Base-by-base conservation (phyloP, 177 flowering plant species). In the Tripterygium wilfordii region DNA sequence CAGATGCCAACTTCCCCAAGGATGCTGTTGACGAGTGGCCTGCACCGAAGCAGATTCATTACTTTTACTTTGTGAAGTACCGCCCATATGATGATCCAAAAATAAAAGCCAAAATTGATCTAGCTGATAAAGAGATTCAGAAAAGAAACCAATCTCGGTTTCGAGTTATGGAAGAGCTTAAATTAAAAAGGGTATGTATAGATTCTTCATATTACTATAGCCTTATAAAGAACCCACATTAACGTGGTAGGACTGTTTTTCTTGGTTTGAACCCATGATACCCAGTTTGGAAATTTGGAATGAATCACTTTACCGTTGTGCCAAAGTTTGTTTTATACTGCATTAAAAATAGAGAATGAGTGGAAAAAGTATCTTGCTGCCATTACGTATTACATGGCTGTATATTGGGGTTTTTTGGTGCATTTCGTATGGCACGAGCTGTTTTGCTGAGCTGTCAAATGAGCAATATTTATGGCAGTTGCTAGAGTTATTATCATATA, bases 21-120 rank as follows among this genome's bases (percentile, higher is more conserved):
- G 78, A 89, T 71, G 96, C 74, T 3, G 82, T 62, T 49, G 90
- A 83, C 48, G 95, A 87, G 43, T 94, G 99, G 97, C 95, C 99
- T 36, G 88, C 57, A 10, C 71, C 74, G 7, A 76, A 64, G 64
- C 69, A 79, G 74, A 69, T 75, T 23, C 81, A 87, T 60, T 35
- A 56, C 2, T 89, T 84, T 45, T 81, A 74, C 57, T 66, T 83
- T 53, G 74, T 77, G 14, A 81, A 60, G 69, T 57, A 62, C 49
- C 78, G 87, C 12, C 15, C 70, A 0, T 75, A 54, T 45, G 95
- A 94, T 17, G 97, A 89, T 53, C 86, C 88, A 15, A 76, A 71
- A 46, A 69, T 89, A 45, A 89, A 71, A 60, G 62, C 68, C 30
- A 79, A 85, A 62, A 31, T 79, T 18, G 92, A 87, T 8, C 68